Base-by-base conservation (phyloP, 2,329 filamentous ascomycete genomes). In the Aspergillus udagawae region DNA sequence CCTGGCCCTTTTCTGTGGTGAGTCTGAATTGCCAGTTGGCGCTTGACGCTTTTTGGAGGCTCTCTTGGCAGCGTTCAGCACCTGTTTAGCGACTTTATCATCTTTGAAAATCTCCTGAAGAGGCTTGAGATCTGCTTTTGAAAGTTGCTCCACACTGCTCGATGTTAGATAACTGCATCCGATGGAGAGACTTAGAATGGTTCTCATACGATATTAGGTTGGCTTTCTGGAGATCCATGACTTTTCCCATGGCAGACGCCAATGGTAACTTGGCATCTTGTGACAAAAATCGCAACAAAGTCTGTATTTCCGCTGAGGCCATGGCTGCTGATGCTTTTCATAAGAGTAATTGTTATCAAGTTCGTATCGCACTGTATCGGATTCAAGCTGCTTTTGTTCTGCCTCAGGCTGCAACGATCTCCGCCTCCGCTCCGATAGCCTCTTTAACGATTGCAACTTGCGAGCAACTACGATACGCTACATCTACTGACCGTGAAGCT, bases 181-280 rank as follows among this genome's bases (percentile, higher is more conserved):
- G 47, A 29, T 38, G 32, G 14, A 38, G 14, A 38, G 20, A 21
- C 45, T 21, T 10, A 25, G 23, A 51, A 25, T 44, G 27, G 28
- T 50, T 23, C 27, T 6, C 64, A 59, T 70, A 73, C 73, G 60
- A 79, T 62, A 68, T 71, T 23, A 85, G 71, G 55, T 76, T 73
- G 23, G 77, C 78, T 53, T 75, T 73, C 65, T 83, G 80, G 9
- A 86, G 75, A n/a, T 79, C 75, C 60, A 80, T 80, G 54, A 82
- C 75, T 65, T 84, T 84, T 54, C 75, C 67, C 69, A 86, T 81
- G 10, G 83, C 83, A 28, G 75, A 71, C 3, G 80, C 79, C 4
- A 86, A 72, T 2, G 83, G 80, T 0, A 86, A 62, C 65, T 83
- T 85, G 29, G 76, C 75, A 70, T 86, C 83, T 69, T 83, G 79